These are phyloP conservation scores for Metarhizium anisopliae DNA, from an alignment of 2,329 filamentous ascomycete species.

Conservation along the genomic window DNA sequence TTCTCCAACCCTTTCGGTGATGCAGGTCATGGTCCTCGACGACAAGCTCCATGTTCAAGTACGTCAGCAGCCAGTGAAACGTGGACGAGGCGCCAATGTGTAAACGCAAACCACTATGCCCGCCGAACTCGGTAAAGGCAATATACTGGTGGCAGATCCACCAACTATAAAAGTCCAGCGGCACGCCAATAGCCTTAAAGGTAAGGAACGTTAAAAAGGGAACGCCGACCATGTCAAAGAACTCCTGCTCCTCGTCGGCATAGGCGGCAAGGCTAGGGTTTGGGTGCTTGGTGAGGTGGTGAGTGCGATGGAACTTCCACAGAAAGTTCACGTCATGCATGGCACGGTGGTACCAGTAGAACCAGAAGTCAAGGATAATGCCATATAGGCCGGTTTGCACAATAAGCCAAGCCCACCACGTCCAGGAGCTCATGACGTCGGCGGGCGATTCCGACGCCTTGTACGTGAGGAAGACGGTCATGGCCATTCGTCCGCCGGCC, in stretches of 20 bases:
- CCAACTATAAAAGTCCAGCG: conserved; percentile 35
- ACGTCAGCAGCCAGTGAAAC: conserved; percentile 20
- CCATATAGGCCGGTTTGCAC: not conserved
- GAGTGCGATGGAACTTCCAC: not conserved
- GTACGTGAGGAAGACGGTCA: not conserved
- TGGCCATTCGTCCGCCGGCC: not conserved
- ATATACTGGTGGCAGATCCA: conserved; percentile 33
- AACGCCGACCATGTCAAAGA: not conserved
- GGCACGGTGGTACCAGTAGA: not conserved
- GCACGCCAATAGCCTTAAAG: conserved; percentile 21
- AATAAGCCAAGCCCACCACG: not conserved
- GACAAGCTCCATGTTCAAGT: conserved; percentile 22
- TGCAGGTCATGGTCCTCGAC: conserved; percentile 10
- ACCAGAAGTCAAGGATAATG: not conserved
- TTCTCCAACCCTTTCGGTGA: not conserved
- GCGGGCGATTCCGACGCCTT: not conserved
- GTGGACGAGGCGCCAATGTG: conserved; percentile 21
- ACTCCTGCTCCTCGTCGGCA: not conserved
- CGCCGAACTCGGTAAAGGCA: conserved; percentile 25
- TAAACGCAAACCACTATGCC: conserved; percentile 26
- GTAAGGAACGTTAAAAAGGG: conserved; percentile 18
- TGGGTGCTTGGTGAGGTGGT: not conserved
- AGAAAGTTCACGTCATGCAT: not conserved
- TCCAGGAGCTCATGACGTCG: not conserved
- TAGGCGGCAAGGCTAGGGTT: not conserved